phyloP scores from a whole-genome alignment of 768 basidiomycete genomes.

The Russula lepida region DNA sequence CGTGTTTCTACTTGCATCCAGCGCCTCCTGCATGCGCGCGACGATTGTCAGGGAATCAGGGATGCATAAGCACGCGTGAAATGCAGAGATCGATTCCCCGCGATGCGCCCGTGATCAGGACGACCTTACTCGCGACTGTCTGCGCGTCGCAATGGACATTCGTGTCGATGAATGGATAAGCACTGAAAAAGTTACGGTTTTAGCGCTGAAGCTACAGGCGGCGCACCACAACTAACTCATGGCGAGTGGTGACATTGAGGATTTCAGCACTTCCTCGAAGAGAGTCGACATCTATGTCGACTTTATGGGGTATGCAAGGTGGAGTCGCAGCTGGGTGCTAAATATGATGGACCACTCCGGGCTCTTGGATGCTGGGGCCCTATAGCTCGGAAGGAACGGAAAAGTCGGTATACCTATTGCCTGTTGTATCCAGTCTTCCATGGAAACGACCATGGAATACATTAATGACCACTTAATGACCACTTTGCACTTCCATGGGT shows the following conservation, averaged over 20 bases:
- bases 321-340: not conserved
- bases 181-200: not conserved
- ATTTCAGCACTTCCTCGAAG: not conserved
- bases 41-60: constrained; percentile 8
- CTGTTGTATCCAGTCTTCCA: too few relatives aligned
- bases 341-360: too few relatives aligned
- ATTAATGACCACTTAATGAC: too few relatives aligned
- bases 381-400: too few relatives aligned
- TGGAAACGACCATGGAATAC: too few relatives aligned
- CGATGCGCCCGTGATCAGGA: constrained; percentile 21
- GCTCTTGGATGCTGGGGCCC: too few relatives aligned
- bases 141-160: not conserved
- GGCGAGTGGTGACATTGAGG: not conserved
- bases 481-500: too few relatives aligned
- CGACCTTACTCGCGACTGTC: constrained; percentile 18
- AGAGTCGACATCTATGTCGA: not conserved
- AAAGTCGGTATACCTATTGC: too few relatives aligned
- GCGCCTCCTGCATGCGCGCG: constrained; percentile 6
- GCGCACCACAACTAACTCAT: not conserved
- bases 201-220: not conserved
- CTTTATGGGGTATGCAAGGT: not conserved
- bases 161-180: constrained; percentile 7
- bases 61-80: constrained; percentile 19
- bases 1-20: not conserved
- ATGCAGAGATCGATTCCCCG: constrained; percentile 17